phyloP scores from a whole-genome alignment of 2,329 filamentous ascomycete species.

The Calonectria multiphialidica region DNA sequence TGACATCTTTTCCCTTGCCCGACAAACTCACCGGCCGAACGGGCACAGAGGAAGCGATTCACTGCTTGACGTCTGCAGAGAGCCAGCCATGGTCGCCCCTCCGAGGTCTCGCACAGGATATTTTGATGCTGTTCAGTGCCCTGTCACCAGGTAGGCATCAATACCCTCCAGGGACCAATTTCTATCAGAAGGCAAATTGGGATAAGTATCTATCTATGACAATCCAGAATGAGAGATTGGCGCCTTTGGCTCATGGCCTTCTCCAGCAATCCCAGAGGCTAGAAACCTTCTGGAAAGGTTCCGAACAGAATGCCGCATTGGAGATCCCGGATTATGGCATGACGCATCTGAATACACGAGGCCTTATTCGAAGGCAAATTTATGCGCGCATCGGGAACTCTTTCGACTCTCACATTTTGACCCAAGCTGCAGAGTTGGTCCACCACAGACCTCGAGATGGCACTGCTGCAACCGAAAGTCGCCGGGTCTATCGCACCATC shows the following conservation, averaged over 20 bases:
- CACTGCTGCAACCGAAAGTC: background rate
- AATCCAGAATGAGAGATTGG: constrained; percentile 54
- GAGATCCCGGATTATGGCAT: background rate
- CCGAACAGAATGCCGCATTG: background rate
- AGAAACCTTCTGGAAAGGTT: constrained; percentile 27
- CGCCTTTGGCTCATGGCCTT: constrained; percentile 45
- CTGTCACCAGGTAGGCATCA: constrained; percentile 49
- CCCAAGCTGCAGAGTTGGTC: background rate
- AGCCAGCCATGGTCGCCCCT: constrained; percentile 6
- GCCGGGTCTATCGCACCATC: background rate
- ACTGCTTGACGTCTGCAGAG: background rate
- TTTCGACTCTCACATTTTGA: background rate
- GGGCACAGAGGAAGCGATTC: constrained; percentile 2
- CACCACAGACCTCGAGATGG: background rate
- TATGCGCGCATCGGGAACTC: constrained; percentile 31
- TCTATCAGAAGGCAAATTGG: constrained; percentile 53
- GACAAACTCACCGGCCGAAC: constrained; percentile 71
- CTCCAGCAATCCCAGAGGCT: constrained; percentile 46
- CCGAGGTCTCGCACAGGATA: background rate
- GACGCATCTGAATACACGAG: constrained; percentile 7
- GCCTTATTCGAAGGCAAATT: constrained; percentile 26
- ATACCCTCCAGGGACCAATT: constrained; percentile 50
- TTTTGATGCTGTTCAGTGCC: constrained; percentile 18
- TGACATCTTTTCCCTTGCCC: constrained; percentile 67
- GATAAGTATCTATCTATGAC: constrained; percentile 43